Percentiles rank a stretch among this genome's conserved stretches.
Conservation (phyloP, 2,329 filamentous ascomycete species). For the Chrysoporthe puriensis region DNA sequence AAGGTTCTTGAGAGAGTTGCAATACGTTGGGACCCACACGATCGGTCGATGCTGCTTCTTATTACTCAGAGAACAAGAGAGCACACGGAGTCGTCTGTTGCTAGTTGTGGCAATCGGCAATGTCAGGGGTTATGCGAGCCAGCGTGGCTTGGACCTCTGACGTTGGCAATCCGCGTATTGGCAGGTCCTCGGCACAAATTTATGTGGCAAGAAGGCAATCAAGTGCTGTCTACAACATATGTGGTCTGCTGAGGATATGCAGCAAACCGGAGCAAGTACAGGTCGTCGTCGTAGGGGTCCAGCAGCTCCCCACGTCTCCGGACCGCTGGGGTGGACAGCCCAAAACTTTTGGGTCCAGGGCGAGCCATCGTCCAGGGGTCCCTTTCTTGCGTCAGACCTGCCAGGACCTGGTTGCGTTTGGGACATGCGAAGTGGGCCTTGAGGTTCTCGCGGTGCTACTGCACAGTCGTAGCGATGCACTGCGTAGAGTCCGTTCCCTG, state of each 20-base stretch:
- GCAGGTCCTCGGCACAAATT: background rate
- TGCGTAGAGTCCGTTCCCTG: background rate
- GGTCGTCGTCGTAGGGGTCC: too few relatives aligned
- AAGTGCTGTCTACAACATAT: too few relatives aligned
- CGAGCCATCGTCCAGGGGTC: background rate
- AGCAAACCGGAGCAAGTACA: background rate
- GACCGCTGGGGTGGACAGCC: too few relatives aligned
- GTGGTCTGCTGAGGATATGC: too few relatives aligned
- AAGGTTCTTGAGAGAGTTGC: background rate
- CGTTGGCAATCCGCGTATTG: too few relatives aligned
- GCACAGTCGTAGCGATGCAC: background rate
- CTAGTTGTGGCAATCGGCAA: background rate
- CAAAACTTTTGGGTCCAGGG: background rate
- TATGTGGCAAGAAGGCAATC: background rate
- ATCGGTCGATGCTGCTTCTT: background rate
- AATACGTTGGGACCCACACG: background rate
- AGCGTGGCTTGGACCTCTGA: background rate
- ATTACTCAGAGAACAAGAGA: background rate
- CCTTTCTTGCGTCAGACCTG: background rate
- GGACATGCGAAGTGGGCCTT: background rate
- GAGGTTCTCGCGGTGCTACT: background rate
- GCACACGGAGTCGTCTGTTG: background rate
- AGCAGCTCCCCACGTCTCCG: background rate
- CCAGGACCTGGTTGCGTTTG: background rate
- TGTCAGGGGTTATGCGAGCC: background rate